Evolutionary conservation across 1,284 basidiomycete species (phyloP), one percentile per base, ranked within the genome.

Genomic region (Crucibulum parvulum): DNA sequence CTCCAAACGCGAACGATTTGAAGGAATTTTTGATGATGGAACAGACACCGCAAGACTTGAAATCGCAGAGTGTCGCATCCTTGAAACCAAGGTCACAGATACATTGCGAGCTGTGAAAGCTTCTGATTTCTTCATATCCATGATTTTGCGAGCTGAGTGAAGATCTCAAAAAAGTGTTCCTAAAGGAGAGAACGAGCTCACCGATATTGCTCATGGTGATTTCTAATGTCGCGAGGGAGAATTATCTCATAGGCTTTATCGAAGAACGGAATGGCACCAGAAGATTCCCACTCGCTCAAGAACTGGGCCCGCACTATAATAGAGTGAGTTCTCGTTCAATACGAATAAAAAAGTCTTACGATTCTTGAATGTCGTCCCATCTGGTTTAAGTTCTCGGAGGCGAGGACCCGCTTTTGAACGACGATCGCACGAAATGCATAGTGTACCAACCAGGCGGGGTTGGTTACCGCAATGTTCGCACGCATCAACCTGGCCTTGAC

Each of bases 71-170:
- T 0, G 69, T 66, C 1, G 78, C 66, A 38, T 81, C 78, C 59
- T 84, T 85, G 15, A 78, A 78, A 9, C 87, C 87, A 60, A 89
- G 72, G 69, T 89, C 85, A 71, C 87, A 89, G 41, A 89, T 85
- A 65, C 87, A 88, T 60, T 88, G 87, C 1, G 84, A 78, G 58
- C 84, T 81, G 62, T 88, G 83, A 66, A 87, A 89, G 41, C 84
- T 86, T 61, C 81, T 80, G 52, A 87, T 76, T 66, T 85, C 79
- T 60, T 77, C 65, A 38, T 65, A 63, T 7, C 52, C 69, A 6
- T 64, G 64, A 59, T 75, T 73, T 37, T 57, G 62, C 43, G 68
- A 61, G 43, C 72, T 75, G 52, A 41, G 34, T 18, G 36, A 24
- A 2, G 24, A 24, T 2, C 24, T 51, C 37, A 31, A 54, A 46